phyloP scores from a whole-genome alignment of 345 rosid species.

The Aquilaria yunnanensis region DNA sequence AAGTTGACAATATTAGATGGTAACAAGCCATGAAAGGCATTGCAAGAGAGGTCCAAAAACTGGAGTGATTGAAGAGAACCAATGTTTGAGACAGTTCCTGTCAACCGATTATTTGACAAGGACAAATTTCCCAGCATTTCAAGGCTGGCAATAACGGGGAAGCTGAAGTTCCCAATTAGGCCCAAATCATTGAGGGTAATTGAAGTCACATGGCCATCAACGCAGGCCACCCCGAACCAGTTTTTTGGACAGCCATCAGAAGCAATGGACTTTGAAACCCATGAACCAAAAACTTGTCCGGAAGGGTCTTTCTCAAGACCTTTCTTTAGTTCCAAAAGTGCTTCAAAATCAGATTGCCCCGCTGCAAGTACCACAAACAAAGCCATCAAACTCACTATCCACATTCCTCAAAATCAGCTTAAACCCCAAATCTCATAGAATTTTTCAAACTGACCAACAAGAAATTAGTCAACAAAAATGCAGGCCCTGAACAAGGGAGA shows the following conservation, averaged over 20 bases:
- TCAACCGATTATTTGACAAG: conserved; percentile 49
- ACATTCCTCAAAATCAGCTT: conserved; percentile 45
- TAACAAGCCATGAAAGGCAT: conserved; percentile 46
- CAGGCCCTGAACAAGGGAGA: neutral
- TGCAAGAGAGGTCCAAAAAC: conserved; percentile 51
- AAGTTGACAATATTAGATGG: conserved; percentile 40
- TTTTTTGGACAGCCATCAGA: conserved; percentile 64
- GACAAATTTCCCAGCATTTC: conserved; percentile 59
- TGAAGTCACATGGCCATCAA: conserved; percentile 51
- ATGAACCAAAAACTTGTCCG: conserved; percentile 48
- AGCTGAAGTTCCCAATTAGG: conserved; percentile 63
- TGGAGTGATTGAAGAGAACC: conserved; percentile 47
- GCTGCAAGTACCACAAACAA: conserved; percentile 25
- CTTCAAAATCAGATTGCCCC: conserved; percentile 62
- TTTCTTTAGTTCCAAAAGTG: conserved; percentile 70
- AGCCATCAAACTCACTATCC: conserved; percentile 33
- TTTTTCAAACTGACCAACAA: conserved; percentile 3
- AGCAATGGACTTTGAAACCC: conserved; percentile 57
- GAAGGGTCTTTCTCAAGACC: conserved; percentile 58
- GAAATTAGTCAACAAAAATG: conserved; percentile 2
- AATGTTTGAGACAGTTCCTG: conserved; percentile 61
- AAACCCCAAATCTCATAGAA: conserved; percentile 4
- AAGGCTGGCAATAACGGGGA: conserved; percentile 45
- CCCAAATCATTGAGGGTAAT: conserved; percentile 53
- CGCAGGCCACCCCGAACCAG: conserved; percentile 77